Evolutionary conservation across 176 grass and related monocot species (phyloP).

Genomic region (Hordeum vulgare): DNA sequence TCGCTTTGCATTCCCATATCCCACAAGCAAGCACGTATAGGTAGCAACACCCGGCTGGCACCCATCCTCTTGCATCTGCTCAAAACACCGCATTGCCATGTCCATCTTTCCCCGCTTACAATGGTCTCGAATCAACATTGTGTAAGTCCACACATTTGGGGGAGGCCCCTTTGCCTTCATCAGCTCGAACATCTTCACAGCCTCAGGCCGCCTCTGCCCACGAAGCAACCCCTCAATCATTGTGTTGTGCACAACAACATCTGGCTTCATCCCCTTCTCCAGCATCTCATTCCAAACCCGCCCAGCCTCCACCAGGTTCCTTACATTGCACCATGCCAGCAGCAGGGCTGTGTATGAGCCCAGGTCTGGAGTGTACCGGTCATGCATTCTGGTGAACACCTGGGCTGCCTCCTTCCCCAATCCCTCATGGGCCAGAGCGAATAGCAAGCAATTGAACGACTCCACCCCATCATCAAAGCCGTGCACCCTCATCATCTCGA

Average conservation of each 20-base stretch:
- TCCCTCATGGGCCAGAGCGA: conserved; percentile 47
- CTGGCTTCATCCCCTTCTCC: conserved; percentile 62
- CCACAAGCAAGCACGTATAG: conserved; percentile 81
- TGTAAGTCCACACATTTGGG: conserved; percentile 74
- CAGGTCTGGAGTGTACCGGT: conserved; percentile 44
- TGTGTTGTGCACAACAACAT: conserved; percentile 70
- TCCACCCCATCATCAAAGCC: conserved; percentile 61
- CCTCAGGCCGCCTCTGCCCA: conserved; percentile 65
- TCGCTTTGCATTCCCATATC: conserved; percentile 65
- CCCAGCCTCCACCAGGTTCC: conserved; percentile 68
- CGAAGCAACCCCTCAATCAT: conserved; percentile 74
- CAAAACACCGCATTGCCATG: conserved; percentile 51
- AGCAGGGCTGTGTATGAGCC: conserved; percentile 60
- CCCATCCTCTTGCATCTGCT: conserved; percentile 53
- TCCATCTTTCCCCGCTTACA: conserved; percentile 90
- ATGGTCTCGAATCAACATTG: conserved; percentile 59
- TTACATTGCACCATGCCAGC: conserved; percentile 70
- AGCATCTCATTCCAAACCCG: conserved; percentile 85
- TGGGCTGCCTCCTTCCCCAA: conserved; percentile 64
- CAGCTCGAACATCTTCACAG: conserved; percentile 83
- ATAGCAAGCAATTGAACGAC: conserved; percentile 80
- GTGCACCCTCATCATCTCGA: conserved; percentile 62
- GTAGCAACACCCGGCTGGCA: conserved; percentile 46
- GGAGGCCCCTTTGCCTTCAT: conserved; percentile 87
- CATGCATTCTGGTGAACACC: conserved; percentile 65